These are phyloP conservation scores for Xylaria sp. DNA, from an alignment of 2,329 filamentous ascomycete genomes.

Conservation along the genomic window DNA sequence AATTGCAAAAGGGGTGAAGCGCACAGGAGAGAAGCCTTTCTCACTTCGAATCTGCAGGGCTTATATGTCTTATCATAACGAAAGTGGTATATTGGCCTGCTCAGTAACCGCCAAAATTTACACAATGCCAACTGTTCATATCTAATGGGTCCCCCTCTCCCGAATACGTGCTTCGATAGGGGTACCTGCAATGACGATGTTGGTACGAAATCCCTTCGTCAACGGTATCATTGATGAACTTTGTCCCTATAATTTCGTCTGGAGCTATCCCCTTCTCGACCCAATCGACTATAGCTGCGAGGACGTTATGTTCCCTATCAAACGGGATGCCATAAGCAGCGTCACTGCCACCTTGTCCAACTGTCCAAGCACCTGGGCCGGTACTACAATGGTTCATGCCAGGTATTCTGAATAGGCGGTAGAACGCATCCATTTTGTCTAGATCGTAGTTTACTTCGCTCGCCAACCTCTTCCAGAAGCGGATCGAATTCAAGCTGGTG, in stretches of 20 bases:
- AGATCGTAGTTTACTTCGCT: constrained; percentile 51
- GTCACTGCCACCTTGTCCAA: constrained; percentile 44
- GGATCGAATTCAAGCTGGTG: constrained; percentile 55
- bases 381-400: constrained; percentile 61
- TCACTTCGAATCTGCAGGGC: no score
- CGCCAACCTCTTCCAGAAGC: constrained; percentile 60
- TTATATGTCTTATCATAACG: no score
- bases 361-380: constrained; percentile 57
- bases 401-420: constrained; percentile 58
- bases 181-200: constrained; percentile 53
- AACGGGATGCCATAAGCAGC: constrained; percentile 42
- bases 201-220: constrained; percentile 46
- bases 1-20: no score
- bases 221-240: constrained; percentile 47
- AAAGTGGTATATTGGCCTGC: neutral
- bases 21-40: no score
- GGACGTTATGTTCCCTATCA: constrained; percentile 56
- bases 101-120: constrained; percentile 23
- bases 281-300: constrained; percentile 62
- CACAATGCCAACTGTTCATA: constrained; percentile 49
- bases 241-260: constrained; percentile 53
- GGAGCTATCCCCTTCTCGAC: constrained; percentile 58
- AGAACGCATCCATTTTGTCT: constrained; percentile 47
- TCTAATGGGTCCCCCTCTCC: constrained; percentile 46
- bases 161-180: constrained; percentile 49